Base-by-base conservation (phyloP, 2,329 filamentous ascomycete genomes). In the Aureobasidium uvarum region DNA sequence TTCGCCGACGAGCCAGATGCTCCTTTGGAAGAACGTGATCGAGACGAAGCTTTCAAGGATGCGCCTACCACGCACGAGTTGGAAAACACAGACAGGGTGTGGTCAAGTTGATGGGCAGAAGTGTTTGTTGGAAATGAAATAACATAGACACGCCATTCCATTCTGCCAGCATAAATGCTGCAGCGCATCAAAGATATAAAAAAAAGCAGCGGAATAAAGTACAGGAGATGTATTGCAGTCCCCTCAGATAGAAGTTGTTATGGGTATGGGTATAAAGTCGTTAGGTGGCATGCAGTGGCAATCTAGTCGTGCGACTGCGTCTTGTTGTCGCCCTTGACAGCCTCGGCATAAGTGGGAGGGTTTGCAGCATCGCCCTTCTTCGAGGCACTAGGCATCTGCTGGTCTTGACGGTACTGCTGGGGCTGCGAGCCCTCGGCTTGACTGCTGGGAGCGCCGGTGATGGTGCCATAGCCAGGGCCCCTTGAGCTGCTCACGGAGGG, bases 321-420 rank as follows among this genome's bases (percentile, higher is more conserved):
- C 84, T 98, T 98, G 78, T 97, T 80, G 74, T 98, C 94, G 1
- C 91, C 92, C 72, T 88, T 89, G 66, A 97, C 89, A 55, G 92
- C 94, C 78, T 97, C 91, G 18, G 90, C 89, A 77, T 98, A 98
- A 16, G 89, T 91, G 4, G 95, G 94, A 48, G 94, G 93, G n/a
- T 63, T 63, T 25, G 94, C 48, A 93, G 63, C n/a, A 36, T 52
- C 50, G 7, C 25, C 31, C 18, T 28, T 39, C 51, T 45, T 46
- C 18, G 41, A 58, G 1, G 48, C 48, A n/a, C 48, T 46, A 45
- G 50, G 63, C 38, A 85, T 82, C 14, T 79, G 79, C 62, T 56
- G 56, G n/a, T 62, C 43, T 38, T 66, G 63, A 23, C 48, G 46
- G 60, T 63, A 63, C n/a, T 67, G 60, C 50, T 68, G 67, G 14